phyloP scores from a whole-genome alignment of 2,329 filamentous ascomycete species.

The Aspergillus quadrilineatus region DNA sequence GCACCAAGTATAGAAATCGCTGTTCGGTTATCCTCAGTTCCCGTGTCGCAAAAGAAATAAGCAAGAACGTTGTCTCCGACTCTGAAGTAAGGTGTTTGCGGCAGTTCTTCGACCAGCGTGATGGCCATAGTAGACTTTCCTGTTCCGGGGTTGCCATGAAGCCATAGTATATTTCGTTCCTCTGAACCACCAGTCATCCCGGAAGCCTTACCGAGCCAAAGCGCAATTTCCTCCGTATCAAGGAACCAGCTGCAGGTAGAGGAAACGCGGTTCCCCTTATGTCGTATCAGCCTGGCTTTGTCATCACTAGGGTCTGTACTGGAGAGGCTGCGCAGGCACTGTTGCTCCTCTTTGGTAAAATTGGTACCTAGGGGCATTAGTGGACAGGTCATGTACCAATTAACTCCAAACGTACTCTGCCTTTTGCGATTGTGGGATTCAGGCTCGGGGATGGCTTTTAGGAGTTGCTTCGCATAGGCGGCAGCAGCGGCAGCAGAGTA shows the following conservation, averaged over 20 bases:
- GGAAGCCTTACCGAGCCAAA: not conserved
- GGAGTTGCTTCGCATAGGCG: not conserved
- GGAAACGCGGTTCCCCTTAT: not conserved
- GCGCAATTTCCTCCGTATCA: not conserved
- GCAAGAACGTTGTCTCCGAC: not conserved
- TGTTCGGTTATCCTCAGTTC: not conserved
- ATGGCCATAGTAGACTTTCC: constrained; percentile 3
- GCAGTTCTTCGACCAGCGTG: not conserved
- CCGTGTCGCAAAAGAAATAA: constrained; percentile 6
- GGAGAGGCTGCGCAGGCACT: not conserved
- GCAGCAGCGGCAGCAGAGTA: not conserved
- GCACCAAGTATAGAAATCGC: not conserved
- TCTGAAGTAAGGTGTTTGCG: not conserved
- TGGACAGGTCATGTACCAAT: not conserved
- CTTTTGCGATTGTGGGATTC: not conserved
- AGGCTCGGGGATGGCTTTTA: not conserved
- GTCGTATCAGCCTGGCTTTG: not conserved
- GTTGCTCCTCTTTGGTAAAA: not conserved
- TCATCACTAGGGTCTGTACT: not conserved
- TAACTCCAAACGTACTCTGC: not conserved
- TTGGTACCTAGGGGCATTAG: not conserved
- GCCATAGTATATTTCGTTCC: not conserved
- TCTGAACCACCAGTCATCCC: too few species aligned
- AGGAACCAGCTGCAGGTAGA: constrained; percentile 1
- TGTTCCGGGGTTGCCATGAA: constrained; percentile 3